These are phyloP conservation scores for Hibiscus trionum DNA, from an alignment of 345 rosid species.

Conservation along the genomic window DNA sequence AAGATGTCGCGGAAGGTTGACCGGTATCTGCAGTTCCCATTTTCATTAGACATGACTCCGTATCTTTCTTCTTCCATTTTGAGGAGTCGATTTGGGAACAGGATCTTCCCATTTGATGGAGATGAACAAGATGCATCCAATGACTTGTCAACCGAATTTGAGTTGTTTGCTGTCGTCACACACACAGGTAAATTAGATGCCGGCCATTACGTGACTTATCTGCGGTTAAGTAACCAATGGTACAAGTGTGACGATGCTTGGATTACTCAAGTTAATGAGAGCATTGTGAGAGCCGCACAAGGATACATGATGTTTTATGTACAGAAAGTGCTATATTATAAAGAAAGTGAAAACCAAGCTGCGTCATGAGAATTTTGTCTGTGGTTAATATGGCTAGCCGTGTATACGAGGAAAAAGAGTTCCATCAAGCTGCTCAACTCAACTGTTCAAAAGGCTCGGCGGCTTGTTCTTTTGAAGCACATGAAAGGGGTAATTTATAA, in stretches of 20 bases:
- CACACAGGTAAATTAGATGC: slow-evolving; percentile 53
- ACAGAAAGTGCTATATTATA: slow-evolving; percentile 53
- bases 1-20: slow-evolving; percentile 65
- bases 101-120: slow-evolving; percentile 47
- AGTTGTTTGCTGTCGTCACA: slow-evolving; percentile 62
- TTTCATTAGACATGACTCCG: slow-evolving; percentile 55
- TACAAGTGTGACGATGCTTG: slow-evolving; percentile 70
- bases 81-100: slow-evolving; percentile 52
- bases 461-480: neutral
- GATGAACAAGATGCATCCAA: slow-evolving; percentile 39
- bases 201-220: slow-evolving; percentile 54
- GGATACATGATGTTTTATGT: slow-evolving; percentile 75
- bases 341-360: slow-evolving; percentile 38
- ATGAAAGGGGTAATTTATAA: slow-evolving; percentile 5
- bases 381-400: slow-evolving; percentile 8
- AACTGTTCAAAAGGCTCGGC: neutral
- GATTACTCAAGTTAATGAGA: slow-evolving; percentile 55
- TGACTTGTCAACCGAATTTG: slow-evolving; percentile 49
- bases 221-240: slow-evolving; percentile 55
- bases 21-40: slow-evolving; percentile 51
- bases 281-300: slow-evolving; percentile 55
- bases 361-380: slow-evolving; percentile 4
- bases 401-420: slow-evolving; percentile 9
- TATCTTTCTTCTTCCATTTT: slow-evolving; percentile 56
- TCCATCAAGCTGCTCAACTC: slow-evolving; percentile 4